Conservation (phyloP, 2,329 filamentous ascomycete genomes). For the Laburnicola sp. region DNA sequence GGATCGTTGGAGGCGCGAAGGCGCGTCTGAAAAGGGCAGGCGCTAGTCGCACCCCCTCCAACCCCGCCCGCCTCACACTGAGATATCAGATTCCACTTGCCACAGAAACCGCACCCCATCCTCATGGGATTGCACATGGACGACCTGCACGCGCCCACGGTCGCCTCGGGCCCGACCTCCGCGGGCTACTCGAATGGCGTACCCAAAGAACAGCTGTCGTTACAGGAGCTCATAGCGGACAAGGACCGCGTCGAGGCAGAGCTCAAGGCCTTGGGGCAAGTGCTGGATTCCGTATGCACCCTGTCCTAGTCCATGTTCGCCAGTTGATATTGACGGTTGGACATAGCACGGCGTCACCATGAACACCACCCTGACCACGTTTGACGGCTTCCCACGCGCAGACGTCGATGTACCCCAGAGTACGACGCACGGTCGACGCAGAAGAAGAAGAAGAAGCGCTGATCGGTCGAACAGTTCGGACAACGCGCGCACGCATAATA, state of each 20-base stretch:
- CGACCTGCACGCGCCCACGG: conserved; percentile 69
- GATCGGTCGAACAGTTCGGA: conserved; percentile 67
- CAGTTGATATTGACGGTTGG: conserved; percentile 20
- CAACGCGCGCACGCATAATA: conserved; percentile 89
- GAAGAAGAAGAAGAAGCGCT: conserved; percentile 10
- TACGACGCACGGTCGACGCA: conserved; percentile 61
- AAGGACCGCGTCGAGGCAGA: conserved; percentile 87
- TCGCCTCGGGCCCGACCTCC: conserved; percentile 74
- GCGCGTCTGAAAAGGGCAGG: background rate
- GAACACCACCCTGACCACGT: conserved; percentile 82
- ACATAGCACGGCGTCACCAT: conserved; percentile 89
- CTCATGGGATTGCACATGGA: conserved; percentile 64
- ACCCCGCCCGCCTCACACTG: conserved; percentile 1
- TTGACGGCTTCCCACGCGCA: conserved; percentile 87
- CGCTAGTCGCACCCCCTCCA: conserved; percentile 9
- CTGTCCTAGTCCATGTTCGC: background rate
- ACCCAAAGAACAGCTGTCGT: conserved; percentile 64
- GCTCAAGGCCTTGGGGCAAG: conserved; percentile 77
- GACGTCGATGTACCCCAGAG: conserved; percentile 96
- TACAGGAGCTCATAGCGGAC: conserved; percentile 78
- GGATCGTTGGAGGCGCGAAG: background rate
- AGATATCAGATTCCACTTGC: too few relatives aligned
- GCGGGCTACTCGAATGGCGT: conserved; percentile 63
- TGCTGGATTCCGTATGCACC: conserved; percentile 78
- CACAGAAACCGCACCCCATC: conserved; percentile 1